Evolutionary conservation across 257 asterid species (phyloP).

Genomic region (Dorcoceras hygrometricum): DNA sequence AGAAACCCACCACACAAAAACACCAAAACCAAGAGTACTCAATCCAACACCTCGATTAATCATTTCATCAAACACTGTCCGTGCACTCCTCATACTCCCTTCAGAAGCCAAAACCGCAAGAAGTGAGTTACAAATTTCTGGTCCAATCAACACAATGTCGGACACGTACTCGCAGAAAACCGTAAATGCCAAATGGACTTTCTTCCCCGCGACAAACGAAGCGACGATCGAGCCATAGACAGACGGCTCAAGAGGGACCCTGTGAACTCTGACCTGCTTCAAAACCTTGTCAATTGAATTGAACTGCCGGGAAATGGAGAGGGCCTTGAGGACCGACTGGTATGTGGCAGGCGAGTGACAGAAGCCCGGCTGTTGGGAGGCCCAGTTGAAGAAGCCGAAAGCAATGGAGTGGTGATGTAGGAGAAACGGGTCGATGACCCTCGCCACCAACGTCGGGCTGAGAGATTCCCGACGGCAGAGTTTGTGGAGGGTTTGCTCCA

Average conservation of each 20-base stretch:
- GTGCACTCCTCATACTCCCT: constrained; percentile 46
- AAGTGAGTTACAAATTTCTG: constrained; percentile 67
- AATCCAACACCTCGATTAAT: constrained; percentile 41
- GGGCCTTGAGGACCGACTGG: constrained; percentile 67
- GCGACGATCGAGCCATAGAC: constrained; percentile 44
- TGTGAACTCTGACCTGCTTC: constrained; percentile 51
- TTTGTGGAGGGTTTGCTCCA: constrained; percentile 72
- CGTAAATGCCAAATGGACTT: constrained; percentile 50
- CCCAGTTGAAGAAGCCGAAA: constrained; percentile 93
- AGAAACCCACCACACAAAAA: constrained; percentile 64
- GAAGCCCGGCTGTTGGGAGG: constrained; percentile 88
- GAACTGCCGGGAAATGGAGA: constrained; percentile 66
- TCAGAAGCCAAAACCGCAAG: constrained; percentile 67
- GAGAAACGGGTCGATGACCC: constrained; percentile 82
- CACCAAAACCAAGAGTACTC: constrained; percentile 76
- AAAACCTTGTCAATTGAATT: constrained; percentile 52
- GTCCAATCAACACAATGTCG: constrained; percentile 39
- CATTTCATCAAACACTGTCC: constrained; percentile 71
- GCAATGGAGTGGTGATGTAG: constrained; percentile 74
- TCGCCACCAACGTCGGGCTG: constrained; percentile 61
- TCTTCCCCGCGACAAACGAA: constrained; percentile 53
- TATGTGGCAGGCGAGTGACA: constrained; percentile 63
- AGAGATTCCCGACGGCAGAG: constrained; percentile 67
- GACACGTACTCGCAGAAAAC: constrained; percentile 41
- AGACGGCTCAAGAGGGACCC: constrained; percentile 41